phyloP scores from a whole-genome alignment of 306 rosid genomes.

The Mimosa pudica region DNA sequence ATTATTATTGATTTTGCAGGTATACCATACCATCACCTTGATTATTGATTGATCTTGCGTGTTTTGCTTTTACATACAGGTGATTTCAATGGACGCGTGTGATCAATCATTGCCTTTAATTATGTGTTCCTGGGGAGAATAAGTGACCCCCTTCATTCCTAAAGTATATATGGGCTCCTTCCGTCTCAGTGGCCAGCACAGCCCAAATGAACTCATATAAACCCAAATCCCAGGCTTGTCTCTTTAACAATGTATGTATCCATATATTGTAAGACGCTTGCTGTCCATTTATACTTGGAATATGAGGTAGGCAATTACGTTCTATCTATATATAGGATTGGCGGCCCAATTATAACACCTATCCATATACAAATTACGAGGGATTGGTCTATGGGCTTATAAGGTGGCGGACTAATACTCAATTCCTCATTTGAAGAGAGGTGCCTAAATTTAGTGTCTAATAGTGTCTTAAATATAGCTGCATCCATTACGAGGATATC shows the following conservation, averaged over 20 bases:
- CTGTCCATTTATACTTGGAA: not conserved
- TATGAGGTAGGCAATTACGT: too few relatives aligned
- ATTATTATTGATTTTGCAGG: too few relatives aligned
- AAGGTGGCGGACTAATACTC: too few relatives aligned
- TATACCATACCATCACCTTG: not conserved
- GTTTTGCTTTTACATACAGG: not conserved
- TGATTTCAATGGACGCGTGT: not conserved
- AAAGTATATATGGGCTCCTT: not conserved
- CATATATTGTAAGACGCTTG: not conserved
- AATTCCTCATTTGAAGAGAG: too few relatives aligned
- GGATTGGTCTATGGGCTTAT: too few relatives aligned
- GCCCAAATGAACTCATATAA: slow-evolving; percentile 20
- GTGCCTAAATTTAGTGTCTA: too few relatives aligned
- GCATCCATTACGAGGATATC: too few relatives aligned
- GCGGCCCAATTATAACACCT: too few relatives aligned
- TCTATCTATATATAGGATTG: too few relatives aligned
- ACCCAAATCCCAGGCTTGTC: not conserved
- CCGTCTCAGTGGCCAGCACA: not conserved
- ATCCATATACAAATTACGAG: too few relatives aligned
- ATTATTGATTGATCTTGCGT: not conserved
- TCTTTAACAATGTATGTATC: slow-evolving; percentile 3
- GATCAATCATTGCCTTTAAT: not conserved
- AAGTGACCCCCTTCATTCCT: not conserved
- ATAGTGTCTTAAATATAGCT: too few relatives aligned
- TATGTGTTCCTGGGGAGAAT: too few relatives aligned